Evolutionary conservation across 768 basidiomycete species (phyloP), one percentile per base, ranked within the genome.

Genomic region (Tricholoma furcatifolium): DNA sequence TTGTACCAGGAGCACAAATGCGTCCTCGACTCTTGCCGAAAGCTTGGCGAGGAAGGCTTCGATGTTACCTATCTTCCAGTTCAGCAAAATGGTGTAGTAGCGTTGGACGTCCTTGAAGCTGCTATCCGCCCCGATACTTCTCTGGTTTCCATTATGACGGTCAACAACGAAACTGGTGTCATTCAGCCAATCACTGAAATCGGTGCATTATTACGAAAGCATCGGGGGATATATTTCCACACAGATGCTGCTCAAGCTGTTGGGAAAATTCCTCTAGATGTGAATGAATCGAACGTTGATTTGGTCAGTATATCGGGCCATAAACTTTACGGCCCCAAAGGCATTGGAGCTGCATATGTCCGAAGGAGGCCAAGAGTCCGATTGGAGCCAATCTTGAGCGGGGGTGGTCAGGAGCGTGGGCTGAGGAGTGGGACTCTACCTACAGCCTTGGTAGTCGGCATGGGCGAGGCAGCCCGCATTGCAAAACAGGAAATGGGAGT

Each of bases 91-190:
- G 97, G 97, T 12, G 64, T 97, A 43, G 73, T 99, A 55, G 81
- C 83, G 27, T 74, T 99, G 47, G 75, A 84, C 15, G 84, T 83
- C 8, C 83, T 99, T 30, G 91, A 93, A 64, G 82, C 79, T 1
- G 88, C 94, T 34, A 93, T 99, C 53, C 85, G 93, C 30, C 93
- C 94, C 8, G 93, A 94, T 55, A 94, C 93, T 11, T 91, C 90
- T 1, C 74, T 98, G n/a, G 85, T 99, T 41, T 96, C 94, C 11
- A 87, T 99, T 67, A 99, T 99, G 97, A 83, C 91, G 15, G 97
- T 99, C 54, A 99, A 99, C 76, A 99, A 99, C 70, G 97, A 99
- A 73, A 98, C 94, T 4, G 97, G 97, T 20, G 95, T 98, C 58
- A 97, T 99, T 50, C 97, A 98, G 65, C 97, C 97, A 2, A 78